A percentile compares a stretch with the other conserved stretches of the same genome.
phyloP scores from a whole-genome alignment of 257 asterid species.

The Buddleja alternifolia region DNA sequence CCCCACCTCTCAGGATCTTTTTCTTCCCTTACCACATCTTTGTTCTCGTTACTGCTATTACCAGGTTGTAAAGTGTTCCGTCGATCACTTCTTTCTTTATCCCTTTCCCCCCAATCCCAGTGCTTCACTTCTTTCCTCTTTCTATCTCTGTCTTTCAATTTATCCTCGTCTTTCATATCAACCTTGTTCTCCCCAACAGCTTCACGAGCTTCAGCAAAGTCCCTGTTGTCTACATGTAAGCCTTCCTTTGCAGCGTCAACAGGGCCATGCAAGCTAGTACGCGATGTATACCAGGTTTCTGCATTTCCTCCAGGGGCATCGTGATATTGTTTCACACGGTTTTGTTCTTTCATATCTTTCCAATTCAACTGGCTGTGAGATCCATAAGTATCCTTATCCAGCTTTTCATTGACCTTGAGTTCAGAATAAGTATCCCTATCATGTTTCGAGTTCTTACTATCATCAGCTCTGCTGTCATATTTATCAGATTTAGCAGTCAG shows the following conservation, averaged over 20 bases:
- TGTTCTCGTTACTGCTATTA: slow-evolving; percentile 61
- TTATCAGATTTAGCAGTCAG: slow-evolving; percentile 62
- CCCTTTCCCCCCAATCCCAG: slow-evolving; percentile 92
- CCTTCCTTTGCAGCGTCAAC: slow-evolving; percentile 68
- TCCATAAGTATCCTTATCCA: slow-evolving; percentile 72
- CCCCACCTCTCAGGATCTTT: slow-evolving; percentile 84
- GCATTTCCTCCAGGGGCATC: slow-evolving; percentile 59
- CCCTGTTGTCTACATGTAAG: slow-evolving; percentile 52
- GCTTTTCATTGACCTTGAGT: slow-evolving; percentile 56
- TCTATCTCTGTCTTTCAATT: slow-evolving; percentile 79
- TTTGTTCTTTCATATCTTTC: slow-evolving; percentile 72
- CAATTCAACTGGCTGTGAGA: slow-evolving; percentile 55
- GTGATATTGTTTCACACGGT: slow-evolving; percentile 58
- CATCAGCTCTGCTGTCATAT: slow-evolving; percentile 65
- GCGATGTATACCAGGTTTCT: slow-evolving; percentile 64
- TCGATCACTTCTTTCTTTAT: slow-evolving; percentile 82
- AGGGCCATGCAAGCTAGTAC: slow-evolving; percentile 55
- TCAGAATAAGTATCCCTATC: slow-evolving; percentile 70
- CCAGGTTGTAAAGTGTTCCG: slow-evolving; percentile 59
- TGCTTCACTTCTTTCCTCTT: slow-evolving; percentile 91
- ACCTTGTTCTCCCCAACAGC: slow-evolving; percentile 82
- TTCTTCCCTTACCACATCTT: slow-evolving; percentile 68
- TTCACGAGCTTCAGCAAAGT: slow-evolving; percentile 67
- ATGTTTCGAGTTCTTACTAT: slow-evolving; percentile 61
- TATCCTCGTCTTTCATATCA: slow-evolving; percentile 81